Evolutionary conservation across 2,329 filamentous ascomycete species (phyloP).

Genomic region (Nigrospora sphaerica): DNA sequence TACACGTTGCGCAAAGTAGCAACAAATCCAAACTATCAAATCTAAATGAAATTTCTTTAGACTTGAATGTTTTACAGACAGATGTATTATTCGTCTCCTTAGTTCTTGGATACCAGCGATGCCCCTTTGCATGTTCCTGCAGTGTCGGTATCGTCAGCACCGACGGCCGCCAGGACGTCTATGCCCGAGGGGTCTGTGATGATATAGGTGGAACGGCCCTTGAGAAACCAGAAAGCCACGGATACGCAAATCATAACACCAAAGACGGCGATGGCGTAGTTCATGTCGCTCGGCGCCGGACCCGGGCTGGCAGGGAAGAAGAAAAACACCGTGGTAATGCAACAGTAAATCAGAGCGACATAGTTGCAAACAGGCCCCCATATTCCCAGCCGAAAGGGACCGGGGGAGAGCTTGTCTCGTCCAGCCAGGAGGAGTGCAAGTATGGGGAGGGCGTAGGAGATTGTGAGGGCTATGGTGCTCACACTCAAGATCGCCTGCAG

Average conservation of each 20-base stretch:
- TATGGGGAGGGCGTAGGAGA: constrained; percentile 45
- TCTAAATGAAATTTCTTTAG: too few relatives aligned
- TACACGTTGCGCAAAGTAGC: too few relatives aligned
- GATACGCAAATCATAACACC: constrained; percentile 45
- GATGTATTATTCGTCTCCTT: too few relatives aligned
- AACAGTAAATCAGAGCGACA: too few relatives aligned
- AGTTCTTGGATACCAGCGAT: too few relatives aligned
- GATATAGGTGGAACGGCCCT: constrained; percentile 32
- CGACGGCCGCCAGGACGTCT: constrained; percentile 8
- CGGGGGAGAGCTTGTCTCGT: constrained; percentile 42
- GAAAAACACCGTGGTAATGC: too few relatives aligned
- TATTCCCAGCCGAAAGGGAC: constrained; percentile 2
- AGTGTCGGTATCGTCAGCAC: too few relatives aligned
- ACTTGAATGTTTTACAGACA: too few relatives aligned
- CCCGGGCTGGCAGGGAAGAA: constrained; percentile 21
- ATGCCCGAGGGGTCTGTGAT: constrained; percentile 12
- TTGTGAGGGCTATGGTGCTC: constrained; percentile 48
- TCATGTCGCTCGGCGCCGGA: constrained; percentile 43
- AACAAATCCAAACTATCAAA: too few relatives aligned
- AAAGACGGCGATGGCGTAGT: constrained; percentile 50
- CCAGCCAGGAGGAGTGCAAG: constrained; percentile 38
- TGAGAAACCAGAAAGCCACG: constrained; percentile 41
- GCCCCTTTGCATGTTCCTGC: too few relatives aligned
- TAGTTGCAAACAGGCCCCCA: too few relatives aligned
- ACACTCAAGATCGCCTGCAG: constrained; percentile 47